Conservation (phyloP, 495 filamentous ascomycete species). For the Hypoxylon fragiforme region DNA sequence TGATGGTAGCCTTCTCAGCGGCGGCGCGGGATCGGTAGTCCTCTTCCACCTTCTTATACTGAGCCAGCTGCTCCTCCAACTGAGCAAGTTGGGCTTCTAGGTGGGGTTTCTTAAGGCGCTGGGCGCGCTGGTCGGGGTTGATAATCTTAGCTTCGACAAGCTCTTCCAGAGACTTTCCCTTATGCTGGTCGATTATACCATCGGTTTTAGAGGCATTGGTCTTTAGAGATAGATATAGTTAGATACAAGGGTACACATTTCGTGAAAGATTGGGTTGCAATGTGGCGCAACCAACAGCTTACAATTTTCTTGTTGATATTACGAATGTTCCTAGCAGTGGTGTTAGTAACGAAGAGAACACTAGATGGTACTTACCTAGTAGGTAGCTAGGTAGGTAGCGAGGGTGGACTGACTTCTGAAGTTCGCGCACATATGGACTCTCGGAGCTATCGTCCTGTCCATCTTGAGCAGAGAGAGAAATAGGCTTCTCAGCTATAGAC, state of each 20-base stretch:
- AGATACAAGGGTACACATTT: constrained; percentile 6
- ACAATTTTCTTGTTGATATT: constrained; percentile 88
- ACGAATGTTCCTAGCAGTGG: constrained; percentile 70
- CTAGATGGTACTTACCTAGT: background rate
- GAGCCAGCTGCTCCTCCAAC: constrained; percentile 79
- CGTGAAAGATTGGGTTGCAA: background rate
- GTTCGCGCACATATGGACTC: constrained; percentile 76
- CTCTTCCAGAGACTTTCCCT: constrained; percentile 76
- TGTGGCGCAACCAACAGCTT: constrained; percentile 41
- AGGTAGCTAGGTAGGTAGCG: background rate
- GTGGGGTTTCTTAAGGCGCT: constrained; percentile 85
- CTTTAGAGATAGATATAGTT: constrained; percentile 47
- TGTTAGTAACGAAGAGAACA: constrained; percentile 26
- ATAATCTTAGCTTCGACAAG: constrained; percentile 81
- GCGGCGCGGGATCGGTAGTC: constrained; percentile 71
- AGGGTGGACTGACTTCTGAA: constrained; percentile 70
- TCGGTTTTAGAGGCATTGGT: constrained; percentile 79
- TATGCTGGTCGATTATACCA: constrained; percentile 73
- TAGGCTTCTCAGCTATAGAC: constrained; percentile 45
- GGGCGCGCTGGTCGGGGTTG: constrained; percentile 88
- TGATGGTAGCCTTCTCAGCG: constrained; percentile 71
- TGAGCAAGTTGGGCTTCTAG: constrained; percentile 74
- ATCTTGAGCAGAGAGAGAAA: constrained; percentile 43
- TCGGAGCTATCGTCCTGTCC: constrained; percentile 62
- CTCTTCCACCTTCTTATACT: constrained; percentile 80